Percentiles rank a stretch among this genome's conserved stretches.
Conservation (phyloP, 2,329 filamentous ascomycete species). For the Podosphaera aphanis region DNA sequence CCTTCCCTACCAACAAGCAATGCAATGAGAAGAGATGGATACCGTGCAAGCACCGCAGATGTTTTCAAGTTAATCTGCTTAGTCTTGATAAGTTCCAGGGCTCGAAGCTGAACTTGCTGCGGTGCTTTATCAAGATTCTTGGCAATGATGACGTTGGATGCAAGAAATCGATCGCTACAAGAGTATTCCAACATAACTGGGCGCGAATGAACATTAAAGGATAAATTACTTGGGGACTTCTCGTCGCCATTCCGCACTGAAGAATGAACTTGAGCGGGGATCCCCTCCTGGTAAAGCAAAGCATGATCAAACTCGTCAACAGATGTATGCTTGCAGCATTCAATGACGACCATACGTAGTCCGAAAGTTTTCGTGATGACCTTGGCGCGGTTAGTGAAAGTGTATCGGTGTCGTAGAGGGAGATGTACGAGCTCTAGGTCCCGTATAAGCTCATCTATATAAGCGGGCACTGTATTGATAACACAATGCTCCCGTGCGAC, state of each 20-base stretch:
- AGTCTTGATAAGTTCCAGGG: conserved; percentile 52
- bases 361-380: conserved; percentile 49
- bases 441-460: conserved; percentile 42
- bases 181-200: conserved; percentile 16
- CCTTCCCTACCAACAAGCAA: conserved; percentile 32
- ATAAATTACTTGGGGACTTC: conserved; percentile 14
- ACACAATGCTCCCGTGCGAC: conserved; percentile 71
- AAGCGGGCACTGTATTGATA: conserved; percentile 43
- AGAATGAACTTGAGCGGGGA: conserved; percentile 9
- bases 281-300: conserved; percentile 21
- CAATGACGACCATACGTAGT: conserved; percentile 42
- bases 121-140: conserved; percentile 54
- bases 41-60: conserved; percentile 49
- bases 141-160: conserved; percentile 50
- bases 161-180: conserved; percentile 20
- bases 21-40: conserved; percentile 58
- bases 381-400: conserved; percentile 18
- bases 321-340: conserved; percentile 50
- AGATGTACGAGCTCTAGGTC: conserved; percentile 45
- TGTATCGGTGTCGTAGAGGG: neutral
- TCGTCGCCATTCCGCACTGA: conserved; percentile 13
- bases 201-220: conserved; percentile 12
- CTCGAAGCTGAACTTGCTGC: conserved; percentile 65
- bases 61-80: conserved; percentile 56
- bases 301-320: conserved; percentile 59